Percentiles rank a stretch among this genome's conserved stretches.
phyloP scores from a whole-genome alignment of 169 alveolate species.

The Plasmodium berghei region DNA sequence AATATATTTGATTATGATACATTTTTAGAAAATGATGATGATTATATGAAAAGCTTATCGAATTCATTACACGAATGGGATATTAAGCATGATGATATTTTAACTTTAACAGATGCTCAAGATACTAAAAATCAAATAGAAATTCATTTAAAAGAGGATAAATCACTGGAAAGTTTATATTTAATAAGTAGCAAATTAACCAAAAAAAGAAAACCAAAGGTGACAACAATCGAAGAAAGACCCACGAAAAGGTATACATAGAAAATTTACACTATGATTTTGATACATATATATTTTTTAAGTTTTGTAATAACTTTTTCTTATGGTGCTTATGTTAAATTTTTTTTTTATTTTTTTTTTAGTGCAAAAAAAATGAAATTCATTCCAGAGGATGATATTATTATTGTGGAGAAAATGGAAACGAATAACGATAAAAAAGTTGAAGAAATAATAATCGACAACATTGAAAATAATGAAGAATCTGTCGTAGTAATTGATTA shows the following conservation, averaged over 20 bases:
- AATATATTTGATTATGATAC: slow-evolving; percentile 68
- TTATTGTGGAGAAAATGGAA: slow-evolving; percentile 10
- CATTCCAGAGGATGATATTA: slow-evolving; percentile 6
- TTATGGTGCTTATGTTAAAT: not conserved
- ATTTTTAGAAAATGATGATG: slow-evolving; percentile 56
- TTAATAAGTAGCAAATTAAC: slow-evolving; percentile 34
- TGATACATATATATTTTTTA: too few species aligned
- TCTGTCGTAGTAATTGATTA: slow-evolving; percentile 53
- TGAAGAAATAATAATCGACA: slow-evolving; percentile 62
- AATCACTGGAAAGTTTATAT: slow-evolving; percentile 14
- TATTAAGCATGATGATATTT: slow-evolving; percentile 54
- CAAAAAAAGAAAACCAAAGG: slow-evolving; percentile 27
- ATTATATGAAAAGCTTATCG: slow-evolving; percentile 40
- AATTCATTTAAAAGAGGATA: slow-evolving; percentile 62
- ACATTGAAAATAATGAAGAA: slow-evolving; percentile 22
- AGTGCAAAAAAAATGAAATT: slow-evolving; percentile 57
- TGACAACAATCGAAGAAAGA: not conserved
- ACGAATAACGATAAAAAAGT: not conserved
- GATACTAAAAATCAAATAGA: slow-evolving; percentile 62
- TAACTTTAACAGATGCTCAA: slow-evolving; percentile 62
- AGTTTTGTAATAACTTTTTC: not conserved
- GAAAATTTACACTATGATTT: too few species aligned
- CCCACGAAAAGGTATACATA: not conserved
- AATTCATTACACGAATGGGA: slow-evolving; percentile 45
- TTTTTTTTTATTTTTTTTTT: slow-evolving; percentile 3